Evolutionary conservation across 2,329 filamentous ascomycete species (phyloP).

Genomic region (Paraphaeosphaeria sporulosa): DNA sequence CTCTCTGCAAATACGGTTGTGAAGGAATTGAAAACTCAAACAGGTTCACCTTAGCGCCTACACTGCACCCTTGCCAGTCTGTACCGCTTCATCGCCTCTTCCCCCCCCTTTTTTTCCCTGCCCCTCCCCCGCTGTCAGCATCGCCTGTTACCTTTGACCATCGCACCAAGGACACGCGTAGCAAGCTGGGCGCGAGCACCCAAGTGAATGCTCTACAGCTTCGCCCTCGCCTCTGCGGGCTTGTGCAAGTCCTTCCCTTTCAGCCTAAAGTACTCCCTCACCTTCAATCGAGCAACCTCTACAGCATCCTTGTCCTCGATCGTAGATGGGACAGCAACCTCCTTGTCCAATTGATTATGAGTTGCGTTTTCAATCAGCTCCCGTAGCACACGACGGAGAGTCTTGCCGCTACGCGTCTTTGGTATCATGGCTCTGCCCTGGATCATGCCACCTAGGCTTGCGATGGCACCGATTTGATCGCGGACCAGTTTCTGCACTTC

Average conservation of each 20-base stretch:
- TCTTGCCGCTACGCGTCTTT: slow-evolving; percentile 92
- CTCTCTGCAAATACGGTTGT: not conserved
- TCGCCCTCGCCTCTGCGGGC: slow-evolving; percentile 51
- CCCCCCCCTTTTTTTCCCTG: no score
- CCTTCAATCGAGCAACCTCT: slow-evolving; percentile 73
- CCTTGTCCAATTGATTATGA: slow-evolving; percentile 74
- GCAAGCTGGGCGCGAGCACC: no score
- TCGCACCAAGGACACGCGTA: no score
- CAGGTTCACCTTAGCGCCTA: no score
- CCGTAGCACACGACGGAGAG: slow-evolving; percentile 78
- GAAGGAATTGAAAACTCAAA: no score
- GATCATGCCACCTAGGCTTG: slow-evolving; percentile 83
- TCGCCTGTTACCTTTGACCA: no score
- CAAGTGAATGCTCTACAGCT: slow-evolving; percentile 46
- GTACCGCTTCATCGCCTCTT: no score
- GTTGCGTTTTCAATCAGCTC: slow-evolving; percentile 86
- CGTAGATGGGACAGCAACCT: slow-evolving; percentile 79
- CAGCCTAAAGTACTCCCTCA: slow-evolving; percentile 77
- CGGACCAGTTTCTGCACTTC: slow-evolving; percentile 79
- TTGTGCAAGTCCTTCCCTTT: slow-evolving; percentile 49
- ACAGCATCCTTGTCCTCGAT: slow-evolving; percentile 83
- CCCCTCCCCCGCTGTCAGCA: no score
- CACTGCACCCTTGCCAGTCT: no score
- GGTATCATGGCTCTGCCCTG: slow-evolving; percentile 88
- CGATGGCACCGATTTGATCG: slow-evolving; percentile 85